Conservation (phyloP, 2,329 filamentous ascomycete species). For the Dactylellina haptotyla region DNA sequence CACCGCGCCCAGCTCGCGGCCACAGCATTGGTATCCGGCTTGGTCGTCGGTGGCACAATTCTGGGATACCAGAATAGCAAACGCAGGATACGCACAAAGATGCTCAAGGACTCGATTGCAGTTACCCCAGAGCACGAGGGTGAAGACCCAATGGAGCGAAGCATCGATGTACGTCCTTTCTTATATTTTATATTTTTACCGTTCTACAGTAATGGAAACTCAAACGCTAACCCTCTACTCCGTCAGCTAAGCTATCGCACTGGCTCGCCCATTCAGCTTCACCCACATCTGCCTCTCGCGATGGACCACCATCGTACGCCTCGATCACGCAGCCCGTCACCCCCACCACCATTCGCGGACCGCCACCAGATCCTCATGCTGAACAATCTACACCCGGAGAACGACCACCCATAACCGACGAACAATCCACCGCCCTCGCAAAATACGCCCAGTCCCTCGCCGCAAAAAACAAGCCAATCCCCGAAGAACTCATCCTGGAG, state of each 20-base stretch:
- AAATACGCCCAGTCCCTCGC: slow-evolving; percentile 65
- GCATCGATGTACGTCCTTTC: slow-evolving; percentile 53
- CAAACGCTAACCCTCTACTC: slow-evolving; percentile 26
- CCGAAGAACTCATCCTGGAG: slow-evolving; percentile 85
- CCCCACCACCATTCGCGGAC: slow-evolving; percentile 58
- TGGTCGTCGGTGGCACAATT: slow-evolving; percentile 70
- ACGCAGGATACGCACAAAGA: slow-evolving; percentile 67
- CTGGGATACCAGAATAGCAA: slow-evolving; percentile 72
- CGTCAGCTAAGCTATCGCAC: slow-evolving; percentile 52
- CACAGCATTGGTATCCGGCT: slow-evolving; percentile 74
- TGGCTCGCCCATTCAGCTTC: slow-evolving; percentile 52
- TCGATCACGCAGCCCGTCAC: slow-evolving; percentile 25
- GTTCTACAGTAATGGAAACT: neutral
- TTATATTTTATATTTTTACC: too few relatives aligned
- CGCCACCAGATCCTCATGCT: slow-evolving; percentile 58
- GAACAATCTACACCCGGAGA: slow-evolving; percentile 60
- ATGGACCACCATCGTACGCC: slow-evolving; percentile 25
- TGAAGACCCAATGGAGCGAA: slow-evolving; percentile 42
- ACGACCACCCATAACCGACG: slow-evolving; percentile 62
- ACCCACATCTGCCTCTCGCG: slow-evolving; percentile 28
- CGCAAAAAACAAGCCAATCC: slow-evolving; percentile 35
- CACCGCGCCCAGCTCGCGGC: slow-evolving; percentile 72
- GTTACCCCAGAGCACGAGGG: slow-evolving; percentile 39
- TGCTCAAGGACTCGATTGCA: slow-evolving; percentile 71
- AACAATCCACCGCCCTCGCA: slow-evolving; percentile 69